Base-by-base conservation (phyloP, 78 protist species). In the Goniomonas avonlea region DNA sequence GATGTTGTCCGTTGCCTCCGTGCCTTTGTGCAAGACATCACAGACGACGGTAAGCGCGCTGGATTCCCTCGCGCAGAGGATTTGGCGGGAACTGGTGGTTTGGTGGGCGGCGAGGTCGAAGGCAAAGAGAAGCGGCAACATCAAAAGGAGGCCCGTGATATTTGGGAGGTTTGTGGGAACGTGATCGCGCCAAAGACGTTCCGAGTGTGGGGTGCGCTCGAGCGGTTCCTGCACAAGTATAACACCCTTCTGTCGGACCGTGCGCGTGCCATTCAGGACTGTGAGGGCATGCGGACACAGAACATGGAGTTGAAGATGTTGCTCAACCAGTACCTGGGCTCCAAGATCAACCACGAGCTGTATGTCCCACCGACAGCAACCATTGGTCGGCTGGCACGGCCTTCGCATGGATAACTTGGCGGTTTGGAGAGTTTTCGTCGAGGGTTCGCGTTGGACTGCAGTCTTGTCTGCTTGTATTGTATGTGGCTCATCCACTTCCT, bases 231-330 rank as follows among this genome's bases (percentile, higher is more conserved):
- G 59, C 40, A 9, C 17, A 38, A 78, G 77, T 82, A 86, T 80
- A 17, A 81, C 48, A 9, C 3, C 17, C 56, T 82, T 13, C 83
- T 86, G 3, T 4, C 0, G 35, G 25, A 32, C 38, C 81, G 89
- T 9, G 34, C 41, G 3, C 7, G 0, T 37, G 31, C 38, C 21
- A 48, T 76, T 32, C 50, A 53, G 1, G 86, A 84, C 5, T 76
- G 86, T 11, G 76, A 47, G 50, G 39, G 23, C 41, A 35, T 90
- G 31, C 77, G 78, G 48, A 13, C 31, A 66, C 88, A 86, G 45
- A 90, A 90, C 71, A 70, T 69, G 8, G 93, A 89, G 87, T 86
- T 89, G 41, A 85, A 87, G 81, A 32, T 68, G 50, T 79, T 89
- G 39, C 83, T 85, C 17, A 78, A 86, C 79, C 82, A 80, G 68